These are phyloP conservation scores for Phoma sp. DNA, from an alignment of 2,329 filamentous ascomycete species.

Conservation along the genomic window DNA sequence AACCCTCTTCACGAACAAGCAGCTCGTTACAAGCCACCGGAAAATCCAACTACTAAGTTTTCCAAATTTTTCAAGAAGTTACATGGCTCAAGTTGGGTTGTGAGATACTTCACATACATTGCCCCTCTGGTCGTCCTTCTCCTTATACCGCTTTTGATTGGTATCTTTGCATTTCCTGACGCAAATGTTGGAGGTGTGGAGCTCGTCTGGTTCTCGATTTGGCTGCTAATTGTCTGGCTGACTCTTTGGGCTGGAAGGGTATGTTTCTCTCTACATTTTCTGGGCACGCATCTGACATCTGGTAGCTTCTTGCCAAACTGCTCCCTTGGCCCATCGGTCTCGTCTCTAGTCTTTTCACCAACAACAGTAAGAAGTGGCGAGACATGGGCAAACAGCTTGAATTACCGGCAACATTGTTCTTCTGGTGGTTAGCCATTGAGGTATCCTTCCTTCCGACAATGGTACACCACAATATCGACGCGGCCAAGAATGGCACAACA, in stretches of 20 bases:
- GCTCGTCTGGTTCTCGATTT: constrained; percentile 91
- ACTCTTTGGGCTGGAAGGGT: constrained; percentile 79
- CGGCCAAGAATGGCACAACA: constrained; percentile 42
- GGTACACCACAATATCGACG: constrained; percentile 65
- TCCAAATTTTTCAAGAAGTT: constrained; percentile 69
- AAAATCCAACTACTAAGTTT: constrained; percentile 65
- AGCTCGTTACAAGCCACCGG: constrained; percentile 67
- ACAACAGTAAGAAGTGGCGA: constrained; percentile 90
- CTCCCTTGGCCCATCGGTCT: constrained; percentile 67
- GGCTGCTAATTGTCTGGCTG: constrained; percentile 92
- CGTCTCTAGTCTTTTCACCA: constrained; percentile 77
- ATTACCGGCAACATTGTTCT: constrained; percentile 82
- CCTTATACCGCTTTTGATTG: constrained; percentile 71
- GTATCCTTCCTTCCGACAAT: constrained; percentile 86
- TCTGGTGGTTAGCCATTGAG: constrained; percentile 89
- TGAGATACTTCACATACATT: constrained; percentile 76
- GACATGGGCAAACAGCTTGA: constrained; percentile 87
- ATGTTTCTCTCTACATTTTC: constrained; percentile 24
- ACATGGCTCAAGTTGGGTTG: constrained; percentile 68
- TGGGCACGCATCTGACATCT: constrained; percentile 10
- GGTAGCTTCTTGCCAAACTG: constrained; percentile 65
- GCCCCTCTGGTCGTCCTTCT: constrained; percentile 68
- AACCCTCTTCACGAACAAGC: constrained; percentile 72
- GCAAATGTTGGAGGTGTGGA: constrained; percentile 75
- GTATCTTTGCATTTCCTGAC: constrained; percentile 63